Conservation (phyloP, 306 rosid species). For the Prunus fruticosa region DNA sequence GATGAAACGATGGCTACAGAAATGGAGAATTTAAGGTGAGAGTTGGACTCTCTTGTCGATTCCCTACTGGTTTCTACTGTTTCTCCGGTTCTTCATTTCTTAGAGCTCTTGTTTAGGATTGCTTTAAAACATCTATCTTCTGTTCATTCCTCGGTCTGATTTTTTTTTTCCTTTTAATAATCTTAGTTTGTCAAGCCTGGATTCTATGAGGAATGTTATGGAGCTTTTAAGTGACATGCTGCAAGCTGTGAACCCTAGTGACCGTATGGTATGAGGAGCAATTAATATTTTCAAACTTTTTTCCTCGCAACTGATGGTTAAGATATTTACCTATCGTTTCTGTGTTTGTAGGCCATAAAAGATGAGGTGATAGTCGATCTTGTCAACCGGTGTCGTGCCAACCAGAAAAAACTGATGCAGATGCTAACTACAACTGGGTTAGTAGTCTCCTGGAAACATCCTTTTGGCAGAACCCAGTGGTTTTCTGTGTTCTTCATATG, state of each 20-base stretch:
- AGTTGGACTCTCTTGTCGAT: constrained; percentile 1
- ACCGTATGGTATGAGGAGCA: constrained; percentile 51
- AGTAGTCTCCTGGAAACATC: constrained; percentile 36
- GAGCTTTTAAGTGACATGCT: constrained; percentile 95
- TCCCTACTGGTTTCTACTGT: constrained; percentile 1
- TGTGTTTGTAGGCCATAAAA: constrained; percentile 62
- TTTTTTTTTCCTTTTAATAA: constrained; percentile 11
- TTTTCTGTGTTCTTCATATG: not conserved
- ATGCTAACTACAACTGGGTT: constrained; percentile 97
- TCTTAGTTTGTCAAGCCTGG: constrained; percentile 77
- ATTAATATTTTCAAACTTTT: constrained; percentile 12
- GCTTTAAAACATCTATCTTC: not conserved
- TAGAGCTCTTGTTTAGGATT: not conserved
- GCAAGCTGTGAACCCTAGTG: constrained; percentile 80
- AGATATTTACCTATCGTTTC: constrained; percentile 3
- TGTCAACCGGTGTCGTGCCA: constrained; percentile 76
- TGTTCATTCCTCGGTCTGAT: constrained; percentile 7
- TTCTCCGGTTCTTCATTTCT: constrained; percentile 2
- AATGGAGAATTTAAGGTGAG: constrained; percentile 79
- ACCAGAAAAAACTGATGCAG: constrained; percentile 93
- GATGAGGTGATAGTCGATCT: constrained; percentile 92
- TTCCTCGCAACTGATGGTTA: constrained; percentile 13
- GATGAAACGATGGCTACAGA: constrained; percentile 99
- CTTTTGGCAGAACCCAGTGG: not conserved
- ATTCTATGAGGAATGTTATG: constrained; percentile 72